Conservation (phyloP, 108 stramenopile genomes). For the Skeletonema menzelii region DNA sequence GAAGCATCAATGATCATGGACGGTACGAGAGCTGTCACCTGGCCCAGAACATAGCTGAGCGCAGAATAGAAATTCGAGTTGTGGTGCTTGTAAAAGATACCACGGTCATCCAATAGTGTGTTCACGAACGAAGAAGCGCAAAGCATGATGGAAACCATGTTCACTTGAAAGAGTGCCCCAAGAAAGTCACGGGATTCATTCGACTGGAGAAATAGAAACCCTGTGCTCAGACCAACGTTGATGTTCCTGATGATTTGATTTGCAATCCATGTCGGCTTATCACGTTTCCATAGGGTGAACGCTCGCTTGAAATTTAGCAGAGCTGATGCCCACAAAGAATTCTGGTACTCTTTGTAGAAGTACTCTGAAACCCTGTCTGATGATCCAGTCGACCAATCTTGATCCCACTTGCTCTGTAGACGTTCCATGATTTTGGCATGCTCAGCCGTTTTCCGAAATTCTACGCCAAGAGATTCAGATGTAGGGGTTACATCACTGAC, state of each 20-base stretch:
- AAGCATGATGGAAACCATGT: conserved; percentile 47
- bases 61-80: conserved; percentile 64
- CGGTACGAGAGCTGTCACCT: conserved; percentile 25
- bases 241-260: conserved; percentile 52
- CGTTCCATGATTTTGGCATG: not conserved
- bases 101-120: conserved; percentile 44
- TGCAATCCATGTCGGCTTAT: conserved; percentile 34
- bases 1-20: conserved; percentile 31
- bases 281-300: conserved; percentile 37
- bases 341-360: conserved; percentile 28
- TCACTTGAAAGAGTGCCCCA: conserved; percentile 39
- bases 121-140: conserved; percentile 50
- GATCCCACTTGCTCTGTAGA: not conserved
- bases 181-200: conserved; percentile 23
- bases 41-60: conserved; percentile 26
- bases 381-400: conserved; percentile 6
- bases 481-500: not conserved
- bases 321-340: conserved; percentile 20
- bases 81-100: conserved; percentile 71
- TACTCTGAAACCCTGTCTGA: not conserved
- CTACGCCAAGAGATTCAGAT: not conserved
- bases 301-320: conserved; percentile 29
- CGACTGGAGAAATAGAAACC: conserved; percentile 67
- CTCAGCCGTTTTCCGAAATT: conserved; percentile 6
- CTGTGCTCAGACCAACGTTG: conserved; percentile 68